phyloP scores from a whole-genome alignment of 257 asterid species.

The Salvia miltiorrhiza region DNA sequence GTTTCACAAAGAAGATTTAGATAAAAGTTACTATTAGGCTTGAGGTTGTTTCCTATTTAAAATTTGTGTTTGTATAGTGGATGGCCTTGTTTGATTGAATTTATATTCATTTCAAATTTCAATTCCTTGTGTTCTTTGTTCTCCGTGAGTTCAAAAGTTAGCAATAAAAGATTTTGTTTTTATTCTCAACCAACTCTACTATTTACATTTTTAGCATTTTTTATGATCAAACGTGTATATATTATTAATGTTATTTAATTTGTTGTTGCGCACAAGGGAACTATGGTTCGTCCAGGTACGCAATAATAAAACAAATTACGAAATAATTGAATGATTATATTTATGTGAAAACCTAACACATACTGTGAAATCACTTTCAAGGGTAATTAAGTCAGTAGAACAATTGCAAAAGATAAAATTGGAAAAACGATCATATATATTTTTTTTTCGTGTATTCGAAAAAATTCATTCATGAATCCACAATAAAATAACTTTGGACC shows the following conservation, averaged over 20 bases:
- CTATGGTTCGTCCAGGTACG: too few species aligned
- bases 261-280: not conserved
- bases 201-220: not conserved
- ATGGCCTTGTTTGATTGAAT: constrained; percentile 34
- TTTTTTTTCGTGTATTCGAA: too few species aligned
- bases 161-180: constrained; percentile 13
- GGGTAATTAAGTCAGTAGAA: too few species aligned
- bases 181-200: not conserved
- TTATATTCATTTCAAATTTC: constrained; percentile 26
- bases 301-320: too few species aligned
- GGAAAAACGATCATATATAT: too few species aligned
- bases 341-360: too few species aligned
- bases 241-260: not conserved
- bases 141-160: constrained; percentile 5
- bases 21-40: not conserved
- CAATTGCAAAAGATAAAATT: too few species aligned
- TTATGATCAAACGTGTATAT: not conserved
- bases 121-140: constrained; percentile 8
- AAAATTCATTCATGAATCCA: too few species aligned
- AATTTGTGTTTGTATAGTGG: constrained; percentile 11
- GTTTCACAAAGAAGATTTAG: constrained; percentile 16
- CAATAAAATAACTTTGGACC: too few species aligned
- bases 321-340: too few species aligned
- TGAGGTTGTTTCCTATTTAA: constrained; percentile 3
- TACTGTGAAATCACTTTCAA: too few species aligned